Base-by-base conservation (phyloP, 805 yeast genomes). In the Candida pseudoglaebosa region DNA sequence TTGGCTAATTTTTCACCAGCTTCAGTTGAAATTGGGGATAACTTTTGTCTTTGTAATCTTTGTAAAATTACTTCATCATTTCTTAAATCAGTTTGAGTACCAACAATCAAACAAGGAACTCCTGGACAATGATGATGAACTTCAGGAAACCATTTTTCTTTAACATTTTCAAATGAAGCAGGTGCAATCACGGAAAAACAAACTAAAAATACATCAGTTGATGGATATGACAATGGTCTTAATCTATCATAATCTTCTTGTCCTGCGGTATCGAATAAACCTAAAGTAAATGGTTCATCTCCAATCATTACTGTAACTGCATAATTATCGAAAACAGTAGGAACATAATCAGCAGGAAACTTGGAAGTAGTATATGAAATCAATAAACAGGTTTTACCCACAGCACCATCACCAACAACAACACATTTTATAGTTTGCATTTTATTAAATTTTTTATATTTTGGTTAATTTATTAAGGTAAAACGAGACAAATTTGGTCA, bases 341-440 rank as follows among this genome's bases (percentile, higher is more conserved):
- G 99, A 41, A 91, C 97, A 61, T 91, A 91, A 67, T 93, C 98
- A 40, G 95, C 93, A 21, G 99, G 99, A 67, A 91, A 91, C 62
- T 91, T 93, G 69, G 88, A 86, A 44, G 96, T 91, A 38, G 98
- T 91, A 67, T 91, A 91, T 47, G 97, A 90, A 57, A 91, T 91
- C 52, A 93, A 76, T 47, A 93, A 78, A 70, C 98, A 91, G 14
- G 98, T 91, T 43, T 89, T 91, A 54, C 99, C 99, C 47, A 93
- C 98, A 52, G 98, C 98, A 86, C 99, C 99, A 70, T 93, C 99
- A 49, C 99, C 99, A 40, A 93, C 98, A 49, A 91, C 97, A 49
- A 93, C 98, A 75, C 98, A 93, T 69, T 91, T 91, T 63, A 85
- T 75, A 43, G 82, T 72, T 58, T 73, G 77, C 78, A 75, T 74